A percentile compares a stretch with the other conserved stretches of the same genome.
Conservation (phyloP, 1,284 basidiomycete genomes). For the Tylopilus orsonianus region DNA sequence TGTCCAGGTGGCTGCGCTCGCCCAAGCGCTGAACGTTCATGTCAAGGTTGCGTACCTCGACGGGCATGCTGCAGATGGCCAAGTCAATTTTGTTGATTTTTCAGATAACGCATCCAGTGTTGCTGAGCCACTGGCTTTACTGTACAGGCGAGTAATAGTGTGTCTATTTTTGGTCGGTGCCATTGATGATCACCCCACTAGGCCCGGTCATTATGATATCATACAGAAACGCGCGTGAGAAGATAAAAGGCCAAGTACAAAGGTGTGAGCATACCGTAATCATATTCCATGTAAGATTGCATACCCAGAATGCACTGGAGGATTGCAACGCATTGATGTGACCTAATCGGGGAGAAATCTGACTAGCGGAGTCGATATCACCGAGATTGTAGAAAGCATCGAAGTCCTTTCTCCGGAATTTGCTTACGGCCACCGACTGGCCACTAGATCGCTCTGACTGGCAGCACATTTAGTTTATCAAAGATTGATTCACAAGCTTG, state of each 20-base stretch:
- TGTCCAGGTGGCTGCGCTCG: slow-evolving; percentile 80
- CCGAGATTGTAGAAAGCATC: no score
- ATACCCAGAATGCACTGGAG: no score
- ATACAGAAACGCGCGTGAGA: slow-evolving; percentile 35
- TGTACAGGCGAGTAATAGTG: slow-evolving; percentile 65
- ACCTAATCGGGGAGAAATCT: no score
- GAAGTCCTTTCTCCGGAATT: no score
- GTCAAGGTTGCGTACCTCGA: slow-evolving; percentile 82
- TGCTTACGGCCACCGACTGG: no score
- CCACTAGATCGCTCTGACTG: no score
- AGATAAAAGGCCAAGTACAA: neutral
- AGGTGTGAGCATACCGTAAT: no score
- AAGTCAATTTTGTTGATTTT: slow-evolving; percentile 74
- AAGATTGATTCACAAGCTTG: no score
- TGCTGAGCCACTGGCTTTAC: slow-evolving; percentile 54
- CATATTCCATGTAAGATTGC: no score
- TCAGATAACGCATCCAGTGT: slow-evolving; percentile 40
- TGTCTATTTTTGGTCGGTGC: neutral
- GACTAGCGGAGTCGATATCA: no score
- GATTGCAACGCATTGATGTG: no score
- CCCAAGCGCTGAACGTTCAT: slow-evolving; percentile 66
- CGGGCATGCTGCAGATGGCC: slow-evolving; percentile 44
- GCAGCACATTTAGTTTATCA: no score
- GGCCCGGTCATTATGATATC: slow-evolving; percentile 79
- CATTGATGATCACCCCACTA: slow-evolving; percentile 28